Base-by-base conservation (phyloP, 139 green algal genomes). In the Deuterostichococcus epilithicus region DNA sequence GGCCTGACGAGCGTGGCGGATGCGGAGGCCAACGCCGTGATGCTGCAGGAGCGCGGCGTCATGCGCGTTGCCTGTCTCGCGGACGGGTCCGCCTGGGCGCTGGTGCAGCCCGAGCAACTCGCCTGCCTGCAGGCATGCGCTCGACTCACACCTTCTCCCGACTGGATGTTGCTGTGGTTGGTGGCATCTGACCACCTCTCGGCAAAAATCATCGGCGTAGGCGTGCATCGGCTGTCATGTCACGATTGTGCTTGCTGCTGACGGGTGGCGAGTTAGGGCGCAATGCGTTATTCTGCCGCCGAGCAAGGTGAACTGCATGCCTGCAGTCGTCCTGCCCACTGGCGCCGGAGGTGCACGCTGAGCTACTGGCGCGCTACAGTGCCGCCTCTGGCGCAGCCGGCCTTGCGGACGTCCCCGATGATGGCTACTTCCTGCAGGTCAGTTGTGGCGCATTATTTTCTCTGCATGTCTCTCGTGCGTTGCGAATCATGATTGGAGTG, bases 381-480 rank as follows among this genome's bases (percentile, higher is more conserved):
- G n/a, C 28, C 32, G 44, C 30, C 25, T n/a, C n/a, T n/a, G n/a
- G n/a, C 36, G 38, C 28, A 1, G 25, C 32, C 38, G 3, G 23
- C 3, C 63, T 86, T 36, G 76, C 69, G 26, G 69, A 76, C 22
- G 58, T 90, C 0, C 71, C 68, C 5, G 88, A 94, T 60, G 91
- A 94, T 70, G 86, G 88, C 13, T 97, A 97, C 85, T 86, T 95
- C 60, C 76, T 94, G 66, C 81, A 85, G 66, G 79, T 86, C 68
- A 72, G 32, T 23, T 13, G 28, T 8, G 32, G 32, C 37, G 30
- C 1, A 37, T 28, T 36, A 74, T 38, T 32, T 59, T 72, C 26
- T 52, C 1, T 94, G 94, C 81, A 83, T 93, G 35, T 70, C n/a
- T n/a, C n/a, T n/a, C n/a, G n/a, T n/a, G n/a, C n/a, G n/a, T n/a